Percentiles rank a stretch among this genome's conserved stretches.
Conservation (phyloP, 2,329 filamentous ascomycete genomes). For the Sarocladiaceae sp. region DNA sequence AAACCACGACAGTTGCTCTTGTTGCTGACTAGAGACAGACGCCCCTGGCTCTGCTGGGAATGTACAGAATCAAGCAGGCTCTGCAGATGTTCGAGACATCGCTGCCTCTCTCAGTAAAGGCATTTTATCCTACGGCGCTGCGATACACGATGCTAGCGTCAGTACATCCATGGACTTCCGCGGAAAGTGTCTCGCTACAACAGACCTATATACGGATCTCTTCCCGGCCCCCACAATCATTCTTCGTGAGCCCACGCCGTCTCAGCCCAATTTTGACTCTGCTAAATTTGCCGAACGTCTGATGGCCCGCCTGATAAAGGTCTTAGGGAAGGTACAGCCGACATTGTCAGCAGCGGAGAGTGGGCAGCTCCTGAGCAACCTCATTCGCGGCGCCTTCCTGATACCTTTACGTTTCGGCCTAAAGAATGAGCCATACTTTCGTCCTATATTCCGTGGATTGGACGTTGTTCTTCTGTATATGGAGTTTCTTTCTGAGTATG, state of each 20-base stretch:
- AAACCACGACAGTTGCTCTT: not conserved
- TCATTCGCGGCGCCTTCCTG: not conserved
- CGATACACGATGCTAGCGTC: not conserved
- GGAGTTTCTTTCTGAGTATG: not conserved
- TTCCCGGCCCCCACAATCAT: not conserved
- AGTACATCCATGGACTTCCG: not conserved
- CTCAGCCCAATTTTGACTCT: not conserved
- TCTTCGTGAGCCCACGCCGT: not conserved
- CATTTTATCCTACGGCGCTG: not conserved
- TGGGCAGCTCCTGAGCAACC: not conserved
- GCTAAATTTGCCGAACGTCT: not conserved
- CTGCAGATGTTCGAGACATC: not conserved
- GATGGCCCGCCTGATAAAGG: not conserved
- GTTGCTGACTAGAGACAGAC: not conserved
- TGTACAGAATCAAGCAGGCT: not conserved
- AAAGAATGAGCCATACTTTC: not conserved
- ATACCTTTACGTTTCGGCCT: not conserved
- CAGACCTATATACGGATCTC: not conserved
- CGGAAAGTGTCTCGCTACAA: not conserved
- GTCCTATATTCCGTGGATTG: not conserved
- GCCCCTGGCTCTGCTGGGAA: not conserved
- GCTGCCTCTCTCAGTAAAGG: not conserved
- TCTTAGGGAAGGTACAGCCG: not conserved
- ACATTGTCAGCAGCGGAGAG: not conserved
- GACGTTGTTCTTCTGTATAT: not conserved